These are phyloP conservation scores for Pichia sp. DNA, from an alignment of 1,139 yeast species.

Conservation along the genomic window DNA sequence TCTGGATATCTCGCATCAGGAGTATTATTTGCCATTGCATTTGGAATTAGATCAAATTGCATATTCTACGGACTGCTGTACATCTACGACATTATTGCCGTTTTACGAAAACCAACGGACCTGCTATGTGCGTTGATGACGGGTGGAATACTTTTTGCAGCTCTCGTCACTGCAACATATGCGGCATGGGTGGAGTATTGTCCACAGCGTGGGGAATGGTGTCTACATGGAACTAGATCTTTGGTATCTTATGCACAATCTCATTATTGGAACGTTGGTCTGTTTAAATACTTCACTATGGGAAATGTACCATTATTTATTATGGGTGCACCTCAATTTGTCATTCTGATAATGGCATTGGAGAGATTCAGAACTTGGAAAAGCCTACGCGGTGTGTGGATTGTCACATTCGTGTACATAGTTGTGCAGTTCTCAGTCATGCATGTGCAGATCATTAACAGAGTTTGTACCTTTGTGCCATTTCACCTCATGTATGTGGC, in stretches of 20 bases:
- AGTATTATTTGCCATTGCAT: slow-evolving; percentile 46
- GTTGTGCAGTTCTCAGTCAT: slow-evolving; percentile 41
- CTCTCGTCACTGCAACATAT: slow-evolving; percentile 42
- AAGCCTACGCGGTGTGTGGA: slow-evolving; percentile 26
- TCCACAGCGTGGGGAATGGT: slow-evolving; percentile 76
- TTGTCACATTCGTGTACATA: slow-evolving; percentile 32
- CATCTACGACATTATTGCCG: slow-evolving; percentile 41
- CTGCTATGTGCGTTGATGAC: slow-evolving; percentile 26
- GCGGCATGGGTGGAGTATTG: slow-evolving; percentile 57
- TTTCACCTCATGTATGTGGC: too few species aligned
- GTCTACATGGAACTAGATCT: slow-evolving; percentile 40
- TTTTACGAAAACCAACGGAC: neutral
- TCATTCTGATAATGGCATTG: slow-evolving; percentile 29
- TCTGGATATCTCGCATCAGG: slow-evolving; percentile 47
- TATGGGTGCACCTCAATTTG: slow-evolving; percentile 65
- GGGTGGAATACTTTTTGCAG: slow-evolving; percentile 46
- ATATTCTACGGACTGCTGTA: slow-evolving; percentile 64
- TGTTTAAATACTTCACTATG: slow-evolving; percentile 72
- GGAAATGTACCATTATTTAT: slow-evolving; percentile 78
- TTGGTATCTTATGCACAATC: slow-evolving; percentile 70
- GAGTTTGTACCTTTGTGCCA: slow-evolving; percentile 75
- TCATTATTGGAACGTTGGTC: slow-evolving; percentile 82
- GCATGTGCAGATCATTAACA: slow-evolving; percentile 81
- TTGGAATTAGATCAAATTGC: slow-evolving; percentile 69
- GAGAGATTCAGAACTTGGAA: slow-evolving; percentile 12